Base-by-base conservation (phyloP, 2,329 filamentous ascomycete species). In the Chaetomiaceae sp. region DNA sequence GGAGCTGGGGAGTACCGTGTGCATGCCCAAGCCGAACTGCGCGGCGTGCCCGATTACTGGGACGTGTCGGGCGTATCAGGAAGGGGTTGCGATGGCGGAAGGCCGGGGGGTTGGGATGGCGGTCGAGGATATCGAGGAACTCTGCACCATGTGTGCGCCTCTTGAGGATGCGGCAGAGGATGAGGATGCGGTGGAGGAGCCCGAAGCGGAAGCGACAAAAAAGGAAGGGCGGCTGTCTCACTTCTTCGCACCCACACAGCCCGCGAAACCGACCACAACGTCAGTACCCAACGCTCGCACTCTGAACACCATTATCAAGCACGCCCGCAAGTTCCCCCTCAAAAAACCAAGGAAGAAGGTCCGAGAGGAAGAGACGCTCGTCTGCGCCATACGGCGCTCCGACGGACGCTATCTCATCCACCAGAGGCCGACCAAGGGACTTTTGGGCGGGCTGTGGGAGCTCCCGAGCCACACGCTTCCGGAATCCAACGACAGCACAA, bases 1-100 rank as follows among this genome's bases (percentile, higher is more conserved):
- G 82, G 82, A 85, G 62, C 71, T 85, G 4, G 82, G 82, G 3
- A 84, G 81, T 57, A 85, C 82, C 0, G 64, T 85, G 2, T 85
- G 82, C 60, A 75, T 75, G 6, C 82, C 82, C 0, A 79, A 78
- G 59, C 82, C 82, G 1, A 76, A 78, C 47, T 85, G 82, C 59
- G 66, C 65, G 2, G 61, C 62, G 1, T 82, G 80, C 51, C 80
- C 80, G 1, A 70, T 82, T 43, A 75, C 68, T 0, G 64, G 66
- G 2, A 80, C 75, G 0, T 82, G 80, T 56, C 75, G 76, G 5
- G 77, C 72, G 0, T 81, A 77, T 59, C 62, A 62, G 3, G 80
- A 82, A 54, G 79, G 78, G 1, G 49, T 68, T 3, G 59, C 65
- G 0, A 51, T 72, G 23, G 67, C 68, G 3, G 44, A 49, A 1